Evolutionary conservation across 805 yeast genomes (phyloP).

Genomic region (Saturnispora galanensis): DNA sequence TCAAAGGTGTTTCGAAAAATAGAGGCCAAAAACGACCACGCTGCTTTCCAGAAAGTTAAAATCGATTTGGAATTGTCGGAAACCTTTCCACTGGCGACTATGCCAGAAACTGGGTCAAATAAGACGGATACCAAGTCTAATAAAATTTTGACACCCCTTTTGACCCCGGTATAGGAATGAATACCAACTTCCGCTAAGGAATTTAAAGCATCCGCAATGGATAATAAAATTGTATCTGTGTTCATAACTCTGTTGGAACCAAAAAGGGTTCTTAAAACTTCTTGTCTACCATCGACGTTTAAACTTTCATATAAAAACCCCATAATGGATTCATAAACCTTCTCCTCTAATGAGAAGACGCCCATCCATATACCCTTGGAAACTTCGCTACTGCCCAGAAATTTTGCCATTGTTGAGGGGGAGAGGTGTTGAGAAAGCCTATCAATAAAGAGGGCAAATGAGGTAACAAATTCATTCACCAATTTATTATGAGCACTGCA

Average conservation of each 20-base stretch:
- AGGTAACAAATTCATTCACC: conserved; percentile 12
- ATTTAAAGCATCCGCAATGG: conserved; percentile 35
- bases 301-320: conserved; percentile 65
- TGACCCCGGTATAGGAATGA: conserved; percentile 4
- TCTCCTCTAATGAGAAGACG: conserved; percentile 50
- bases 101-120: conserved; percentile 58
- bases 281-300: conserved; percentile 72
- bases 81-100: conserved; percentile 22
- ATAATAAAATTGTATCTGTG: conserved; percentile 26
- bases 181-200: conserved; percentile 17
- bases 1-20: conserved; percentile 55
- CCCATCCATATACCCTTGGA: conserved; percentile 67
- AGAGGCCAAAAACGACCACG: conserved; percentile 67
- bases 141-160: conserved; percentile 55
- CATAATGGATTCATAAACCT: conserved; percentile 57
- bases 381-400: conserved; percentile 34
- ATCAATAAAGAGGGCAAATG: conserved; percentile 18
- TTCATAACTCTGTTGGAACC: conserved; percentile 13
- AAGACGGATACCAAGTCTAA: conserved; percentile 63
- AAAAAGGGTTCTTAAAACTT: conserved; percentile 54
- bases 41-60: conserved; percentile 48
- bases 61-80: conserved; percentile 19
- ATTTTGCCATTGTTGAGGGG: conserved; percentile 18
- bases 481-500: conserved; percentile 23
- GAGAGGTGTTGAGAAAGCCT: conserved; percentile 20